Percentiles rank a stretch among this genome's conserved stretches.
phyloP scores from a whole-genome alignment of 1,284 basidiomycete species.

The Rhodotorula sp. region DNA sequence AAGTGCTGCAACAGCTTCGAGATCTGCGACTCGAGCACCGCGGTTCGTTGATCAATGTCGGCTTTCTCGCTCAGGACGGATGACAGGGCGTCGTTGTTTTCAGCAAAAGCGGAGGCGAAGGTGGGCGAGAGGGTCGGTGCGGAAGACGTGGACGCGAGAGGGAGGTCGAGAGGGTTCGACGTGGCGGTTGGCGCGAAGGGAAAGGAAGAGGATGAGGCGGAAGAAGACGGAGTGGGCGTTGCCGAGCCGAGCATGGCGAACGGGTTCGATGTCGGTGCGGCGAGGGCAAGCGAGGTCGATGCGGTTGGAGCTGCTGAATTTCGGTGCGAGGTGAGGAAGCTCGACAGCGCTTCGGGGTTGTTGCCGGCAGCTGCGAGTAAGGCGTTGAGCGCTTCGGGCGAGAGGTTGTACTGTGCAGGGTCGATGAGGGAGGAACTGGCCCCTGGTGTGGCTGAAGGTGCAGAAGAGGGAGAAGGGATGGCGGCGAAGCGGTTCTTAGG shows the following conservation, averaged over 20 bases:
- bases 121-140: not conserved
- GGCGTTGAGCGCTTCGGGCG: conserved; percentile 25
- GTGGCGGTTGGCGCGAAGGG: not conserved
- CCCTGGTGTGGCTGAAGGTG: not conserved
- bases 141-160: not conserved
- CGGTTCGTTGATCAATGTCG: conserved; percentile 34
- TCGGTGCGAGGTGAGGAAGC: conserved; percentile 13
- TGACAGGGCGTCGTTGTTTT: conserved; percentile 13
- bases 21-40: conserved; percentile 38
- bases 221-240: conserved; percentile 2
- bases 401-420: conserved; percentile 15
- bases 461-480: conserved; percentile 14
- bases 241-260: not conserved
- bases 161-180: conserved; percentile 6
- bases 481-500: conserved; percentile 36
- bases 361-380: conserved; percentile 9
- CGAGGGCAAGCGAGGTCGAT: conserved; percentile 1
- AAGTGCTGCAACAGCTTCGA: conserved; percentile 28
- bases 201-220: not conserved
- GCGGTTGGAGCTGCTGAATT: not conserved
- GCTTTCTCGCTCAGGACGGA: conserved; percentile 27
- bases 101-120: conserved; percentile 6
- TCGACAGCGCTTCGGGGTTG: conserved; percentile 16
- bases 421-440: conserved; percentile 1
- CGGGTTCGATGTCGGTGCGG: conserved; percentile 5